These are phyloP conservation scores for Amanita exitialis DNA, from an alignment of 768 basidiomycete species.

Conservation along the genomic window DNA sequence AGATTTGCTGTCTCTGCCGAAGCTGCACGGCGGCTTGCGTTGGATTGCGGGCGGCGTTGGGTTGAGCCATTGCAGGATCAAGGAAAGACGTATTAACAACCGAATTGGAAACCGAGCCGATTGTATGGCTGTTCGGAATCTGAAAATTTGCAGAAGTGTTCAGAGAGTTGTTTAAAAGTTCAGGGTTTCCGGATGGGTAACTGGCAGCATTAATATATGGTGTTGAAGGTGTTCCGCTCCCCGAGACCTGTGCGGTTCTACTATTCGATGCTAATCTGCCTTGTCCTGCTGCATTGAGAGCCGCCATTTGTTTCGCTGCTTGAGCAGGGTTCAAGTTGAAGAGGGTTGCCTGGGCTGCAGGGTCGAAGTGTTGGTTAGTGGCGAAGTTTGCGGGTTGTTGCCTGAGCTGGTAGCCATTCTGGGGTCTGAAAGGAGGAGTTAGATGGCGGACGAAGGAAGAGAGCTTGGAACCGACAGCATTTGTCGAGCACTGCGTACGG, in stretches of 20 bases:
- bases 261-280: constrained; percentile 49
- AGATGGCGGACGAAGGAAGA: constrained; percentile 3
- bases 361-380: constrained; percentile 9
- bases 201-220: constrained; percentile 42
- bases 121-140: constrained; percentile 30
- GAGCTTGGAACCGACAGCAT: constrained; percentile 5
- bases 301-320: constrained; percentile 75
- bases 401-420: constrained; percentile 29
- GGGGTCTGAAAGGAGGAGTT: constrained; percentile 16
- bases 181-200: constrained; percentile 33
- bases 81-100: constrained; percentile 28
- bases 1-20: constrained; percentile 49
- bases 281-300: constrained; percentile 54
- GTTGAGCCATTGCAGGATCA: constrained; percentile 33
- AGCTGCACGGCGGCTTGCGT: constrained; percentile 23
- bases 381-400: constrained; percentile 22
- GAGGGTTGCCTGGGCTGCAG: constrained; percentile 10
- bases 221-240: constrained; percentile 57
- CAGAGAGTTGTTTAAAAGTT: constrained; percentile 26
- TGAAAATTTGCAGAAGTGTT: constrained; percentile 34
- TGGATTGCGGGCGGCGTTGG: constrained; percentile 27
- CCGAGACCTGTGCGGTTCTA: constrained; percentile 22
- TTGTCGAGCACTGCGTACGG: too few species aligned
- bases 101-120: constrained; percentile 25
- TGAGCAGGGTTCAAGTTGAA: constrained; percentile 57